Evolutionary conservation across 192 early-diverging fungal species (phyloP).

Genomic region (Linnemannia elongata): DNA sequence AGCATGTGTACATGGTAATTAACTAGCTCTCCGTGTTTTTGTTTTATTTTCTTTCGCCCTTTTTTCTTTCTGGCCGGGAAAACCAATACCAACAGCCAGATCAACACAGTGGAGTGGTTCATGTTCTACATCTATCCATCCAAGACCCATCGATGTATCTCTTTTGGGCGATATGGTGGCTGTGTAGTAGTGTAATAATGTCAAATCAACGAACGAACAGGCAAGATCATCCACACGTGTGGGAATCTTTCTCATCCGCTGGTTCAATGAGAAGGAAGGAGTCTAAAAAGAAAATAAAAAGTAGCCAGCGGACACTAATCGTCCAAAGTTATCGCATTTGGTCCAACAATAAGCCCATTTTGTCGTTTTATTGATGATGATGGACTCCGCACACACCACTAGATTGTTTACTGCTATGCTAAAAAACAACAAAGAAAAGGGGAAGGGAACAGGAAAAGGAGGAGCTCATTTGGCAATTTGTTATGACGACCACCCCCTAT

Average conservation of each 20-base stretch:
- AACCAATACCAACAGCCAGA: no score
- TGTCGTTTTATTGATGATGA: not conserved
- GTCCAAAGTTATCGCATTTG: not conserved
- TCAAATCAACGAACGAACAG: not conserved
- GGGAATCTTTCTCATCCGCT: slow-evolving; percentile 1
- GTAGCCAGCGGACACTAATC: not conserved
- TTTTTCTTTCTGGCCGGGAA: no score
- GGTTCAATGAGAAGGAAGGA: not conserved
- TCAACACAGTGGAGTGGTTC: no score
- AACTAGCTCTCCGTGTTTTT: no score
- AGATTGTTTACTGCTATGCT: not conserved
- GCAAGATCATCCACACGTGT: not conserved
- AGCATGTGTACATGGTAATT: no score
- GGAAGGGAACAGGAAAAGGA: not conserved
- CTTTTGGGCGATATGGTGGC: no score
- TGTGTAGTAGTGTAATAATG: no score
- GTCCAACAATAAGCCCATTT: not conserved
- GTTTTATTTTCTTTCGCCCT: no score
- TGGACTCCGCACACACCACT: not conserved
- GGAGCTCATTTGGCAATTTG: not conserved
- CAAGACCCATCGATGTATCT: no score
- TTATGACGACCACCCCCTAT: not conserved
- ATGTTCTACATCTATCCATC: no score
- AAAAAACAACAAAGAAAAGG: not conserved
- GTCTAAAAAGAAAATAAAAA: not conserved